Evolutionary conservation across 176 grass and related monocot species (phyloP).

Genomic region (Elaeis guineensis): DNA sequence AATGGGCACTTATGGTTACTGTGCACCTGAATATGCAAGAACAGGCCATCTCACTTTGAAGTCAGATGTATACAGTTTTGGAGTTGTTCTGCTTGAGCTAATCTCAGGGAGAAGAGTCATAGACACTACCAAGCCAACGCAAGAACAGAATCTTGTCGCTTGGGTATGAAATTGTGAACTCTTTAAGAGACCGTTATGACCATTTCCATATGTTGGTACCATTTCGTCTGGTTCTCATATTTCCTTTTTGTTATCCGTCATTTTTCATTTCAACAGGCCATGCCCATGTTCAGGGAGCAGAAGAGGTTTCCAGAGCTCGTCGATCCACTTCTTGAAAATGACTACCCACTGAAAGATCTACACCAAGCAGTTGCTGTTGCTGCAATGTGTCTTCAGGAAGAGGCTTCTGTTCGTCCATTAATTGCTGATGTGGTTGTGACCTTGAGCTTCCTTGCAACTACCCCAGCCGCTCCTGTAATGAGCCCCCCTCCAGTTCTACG

Average conservation of each 20-base stretch:
- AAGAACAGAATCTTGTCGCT: slow-evolving; percentile 70
- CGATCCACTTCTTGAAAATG: slow-evolving; percentile 24
- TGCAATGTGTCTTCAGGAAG: slow-evolving; percentile 52
- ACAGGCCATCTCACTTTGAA: slow-evolving; percentile 66
- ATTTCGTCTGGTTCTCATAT: not conserved
- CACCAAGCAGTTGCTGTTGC: slow-evolving; percentile 45
- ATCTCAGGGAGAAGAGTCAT: slow-evolving; percentile 74
- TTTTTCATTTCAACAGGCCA: slow-evolving; percentile 29
- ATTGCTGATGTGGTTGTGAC: slow-evolving; percentile 47
- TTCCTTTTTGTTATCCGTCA: not conserved
- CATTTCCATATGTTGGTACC: too few species aligned
- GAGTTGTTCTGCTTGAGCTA: slow-evolving; percentile 81
- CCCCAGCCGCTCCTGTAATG: not conserved
- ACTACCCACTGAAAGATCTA: slow-evolving; percentile 11
- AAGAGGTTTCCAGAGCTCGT: slow-evolving; percentile 82
- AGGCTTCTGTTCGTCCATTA: slow-evolving; percentile 29
- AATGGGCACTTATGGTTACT: slow-evolving; percentile 81
- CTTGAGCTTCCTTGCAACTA: slow-evolving; percentile 19
- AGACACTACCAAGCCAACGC: slow-evolving; percentile 47
- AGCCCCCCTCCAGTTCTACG: too few species aligned
- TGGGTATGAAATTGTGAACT: slow-evolving; percentile 46
- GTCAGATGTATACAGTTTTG: slow-evolving; percentile 91
- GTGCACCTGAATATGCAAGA: slow-evolving; percentile 69
- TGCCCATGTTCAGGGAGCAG: slow-evolving; percentile 83
- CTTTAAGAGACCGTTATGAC: too few species aligned